These are phyloP conservation scores for Arctium minus DNA, from an alignment of 129 eudicot species.

Conservation along the genomic window DNA sequence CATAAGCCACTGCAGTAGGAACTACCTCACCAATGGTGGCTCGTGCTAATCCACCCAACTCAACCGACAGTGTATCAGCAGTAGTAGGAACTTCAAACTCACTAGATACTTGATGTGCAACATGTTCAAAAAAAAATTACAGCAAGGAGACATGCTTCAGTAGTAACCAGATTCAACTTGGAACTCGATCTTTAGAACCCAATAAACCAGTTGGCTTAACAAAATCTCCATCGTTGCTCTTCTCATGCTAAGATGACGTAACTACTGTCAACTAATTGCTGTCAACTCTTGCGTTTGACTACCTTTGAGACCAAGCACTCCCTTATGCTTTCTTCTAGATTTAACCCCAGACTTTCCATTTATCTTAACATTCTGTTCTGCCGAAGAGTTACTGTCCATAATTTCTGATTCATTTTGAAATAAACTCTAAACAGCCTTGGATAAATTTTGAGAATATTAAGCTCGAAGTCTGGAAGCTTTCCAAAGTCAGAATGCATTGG, in stretches of 20 bases:
- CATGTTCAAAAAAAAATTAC: slow-evolving; percentile 55
- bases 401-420: no score
- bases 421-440: no score
- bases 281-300: slow-evolving; percentile 5
- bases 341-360: slow-evolving; percentile 19
- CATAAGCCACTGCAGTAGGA: slow-evolving; percentile 15
- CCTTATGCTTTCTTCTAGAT: slow-evolving; percentile 7
- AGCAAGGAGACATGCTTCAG: slow-evolving; percentile 47
- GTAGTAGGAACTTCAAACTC: slow-evolving; percentile 39
- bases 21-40: slow-evolving; percentile 32
- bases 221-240: slow-evolving; percentile 4
- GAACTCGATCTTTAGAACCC: slow-evolving; percentile 28
- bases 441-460: no score
- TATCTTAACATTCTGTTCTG: slow-evolving; percentile 25
- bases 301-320: slow-evolving; percentile 2
- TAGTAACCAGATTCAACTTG: no score
- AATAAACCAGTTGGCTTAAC: slow-evolving; percentile 24
- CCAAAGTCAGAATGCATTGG: no score
- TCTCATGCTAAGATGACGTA: neutral
- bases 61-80: slow-evolving; percentile 25
- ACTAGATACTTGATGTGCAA: slow-evolving; percentile 32
- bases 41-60: slow-evolving; percentile 11
- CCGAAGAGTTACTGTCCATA: neutral
- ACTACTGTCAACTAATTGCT: no score
- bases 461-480: no score